Base-by-base conservation (phyloP, 139 green algal genomes). In the Coccomyxa sp. region DNA sequence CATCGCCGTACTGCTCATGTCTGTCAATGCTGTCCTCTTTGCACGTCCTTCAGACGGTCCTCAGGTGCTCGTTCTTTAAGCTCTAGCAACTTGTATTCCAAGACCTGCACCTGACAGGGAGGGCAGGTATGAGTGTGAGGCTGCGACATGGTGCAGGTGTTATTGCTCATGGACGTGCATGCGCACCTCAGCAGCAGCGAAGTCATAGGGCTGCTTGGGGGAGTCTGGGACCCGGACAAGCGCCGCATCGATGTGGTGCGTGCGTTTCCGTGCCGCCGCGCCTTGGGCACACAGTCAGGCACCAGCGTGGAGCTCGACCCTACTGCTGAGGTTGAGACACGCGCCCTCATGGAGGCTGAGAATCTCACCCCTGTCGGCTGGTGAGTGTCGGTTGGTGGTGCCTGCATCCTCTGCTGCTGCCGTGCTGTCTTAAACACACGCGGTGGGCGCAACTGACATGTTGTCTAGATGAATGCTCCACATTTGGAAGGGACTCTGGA, bases 241-340 rank as follows among this genome's bases (percentile, higher is more conserved):
- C 81, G 81, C 27, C 16, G 77, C 60, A 79, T 94, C 58, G 71
- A 77, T 27, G 85, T 94, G 28, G 59, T 31, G 31, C 83, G 83
- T 13, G 92, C 92, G 0, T 92, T 91, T 79, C 92, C 92, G 13
- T 95, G 92, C 87, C 79, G 67, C 66, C 83, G 83, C 13, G 83
- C 74, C 0, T 10, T 59, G 4, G 83, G 83, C 13, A 83, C 63
- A 32, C 79, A 84, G n/a, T 81, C 85, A 71, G 83, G 86, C 67
- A 95, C 90, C 18, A 90, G 83, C 32, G 93, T 95, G 77, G 93
- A 97, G 88, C 88, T 97, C 76, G 92, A 95, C 77, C 87, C 93
- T 0, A 86, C 85, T 18, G 81, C 82, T 14, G 91, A 96, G 85
- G 90, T 96, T 51, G 89, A 92, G 76, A 92, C 90, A 10, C 80